Evolutionary conservation across 2,329 filamentous ascomycete genomes (phyloP).

Genomic region (Fusarium succisae): DNA sequence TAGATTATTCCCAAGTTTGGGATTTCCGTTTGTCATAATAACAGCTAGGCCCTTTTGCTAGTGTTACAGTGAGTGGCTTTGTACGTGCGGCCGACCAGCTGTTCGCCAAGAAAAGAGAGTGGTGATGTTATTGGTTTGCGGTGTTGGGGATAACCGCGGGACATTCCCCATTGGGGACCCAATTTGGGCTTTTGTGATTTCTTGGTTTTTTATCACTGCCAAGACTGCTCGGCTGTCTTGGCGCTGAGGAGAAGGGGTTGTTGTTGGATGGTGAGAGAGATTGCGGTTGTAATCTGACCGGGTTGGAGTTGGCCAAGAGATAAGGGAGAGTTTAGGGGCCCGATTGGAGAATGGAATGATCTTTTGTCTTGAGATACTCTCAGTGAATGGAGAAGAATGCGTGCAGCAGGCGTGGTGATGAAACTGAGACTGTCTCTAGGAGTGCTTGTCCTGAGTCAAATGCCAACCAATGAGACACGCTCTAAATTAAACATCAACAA

Average conservation of each 20-base stretch:
- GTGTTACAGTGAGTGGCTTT: slow-evolving; percentile 5
- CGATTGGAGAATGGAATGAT: slow-evolving; percentile 9
- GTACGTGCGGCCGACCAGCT: background rate
- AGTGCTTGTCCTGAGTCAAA: background rate
- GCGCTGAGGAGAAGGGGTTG: background rate
- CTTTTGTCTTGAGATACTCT: background rate
- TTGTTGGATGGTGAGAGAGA: background rate
- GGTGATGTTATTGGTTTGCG: slow-evolving; percentile 3
- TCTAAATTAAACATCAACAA: background rate
- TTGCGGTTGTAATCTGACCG: background rate
- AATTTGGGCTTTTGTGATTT: background rate
- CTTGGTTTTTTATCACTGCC: slow-evolving; percentile 16
- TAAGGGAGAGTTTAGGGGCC: slow-evolving; percentile 2
- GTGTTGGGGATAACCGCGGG: slow-evolving; percentile 13
- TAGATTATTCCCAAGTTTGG: background rate
- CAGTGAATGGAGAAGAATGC: background rate
- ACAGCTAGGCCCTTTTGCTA: background rate
- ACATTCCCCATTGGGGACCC: slow-evolving; percentile 15
- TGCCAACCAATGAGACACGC: background rate
- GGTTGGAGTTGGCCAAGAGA: slow-evolving; percentile 15
- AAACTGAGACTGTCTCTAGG: background rate
- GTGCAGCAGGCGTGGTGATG: background rate
- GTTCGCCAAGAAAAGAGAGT: background rate
- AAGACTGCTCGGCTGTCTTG: slow-evolving; percentile 20
- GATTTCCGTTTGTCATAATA: slow-evolving; percentile 18